Evolutionary conservation across 2,329 filamentous ascomycete species (phyloP).

Genomic region (Lojkania enalia): DNA sequence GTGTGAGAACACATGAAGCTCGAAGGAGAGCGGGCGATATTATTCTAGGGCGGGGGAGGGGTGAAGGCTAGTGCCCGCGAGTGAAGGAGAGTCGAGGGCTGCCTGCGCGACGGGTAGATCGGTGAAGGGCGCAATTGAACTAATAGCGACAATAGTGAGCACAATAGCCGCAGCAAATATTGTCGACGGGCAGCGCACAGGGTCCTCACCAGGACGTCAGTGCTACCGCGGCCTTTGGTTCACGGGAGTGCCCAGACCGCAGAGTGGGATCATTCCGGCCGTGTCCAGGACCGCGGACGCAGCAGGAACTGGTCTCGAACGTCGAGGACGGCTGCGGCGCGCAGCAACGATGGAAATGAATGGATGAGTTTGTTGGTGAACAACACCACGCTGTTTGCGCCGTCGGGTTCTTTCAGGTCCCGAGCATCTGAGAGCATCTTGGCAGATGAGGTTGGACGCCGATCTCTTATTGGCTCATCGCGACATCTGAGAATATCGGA

Average conservation of each 20-base stretch:
- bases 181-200: constrained; percentile 9
- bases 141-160: constrained; percentile 1
- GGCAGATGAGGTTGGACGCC: too few relatives aligned
- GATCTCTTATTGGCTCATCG: too few relatives aligned
- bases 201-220: constrained; percentile 19
- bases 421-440: too few relatives aligned
- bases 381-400: too few relatives aligned
- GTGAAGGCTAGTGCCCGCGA: neutral
- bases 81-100: neutral
- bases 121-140: constrained; percentile 12
- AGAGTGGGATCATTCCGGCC: constrained; percentile 34
- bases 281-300: constrained; percentile 13
- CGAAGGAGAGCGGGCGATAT: neutral
- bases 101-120: neutral
- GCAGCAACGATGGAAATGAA: too few relatives aligned
- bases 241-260: constrained; percentile 27
- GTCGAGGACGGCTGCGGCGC: constrained; percentile 4
- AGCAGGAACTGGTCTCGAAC: constrained; percentile 11
- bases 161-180: constrained; percentile 5
- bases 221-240: constrained; percentile 36
- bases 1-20: constrained; percentile 17
- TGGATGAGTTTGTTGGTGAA: too few relatives aligned
- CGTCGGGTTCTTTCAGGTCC: too few relatives aligned
- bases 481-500: too few relatives aligned
- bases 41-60: neutral